phyloP scores from a whole-genome alignment of 148 eudicot species.

The Rhododendron griersonianum region DNA sequence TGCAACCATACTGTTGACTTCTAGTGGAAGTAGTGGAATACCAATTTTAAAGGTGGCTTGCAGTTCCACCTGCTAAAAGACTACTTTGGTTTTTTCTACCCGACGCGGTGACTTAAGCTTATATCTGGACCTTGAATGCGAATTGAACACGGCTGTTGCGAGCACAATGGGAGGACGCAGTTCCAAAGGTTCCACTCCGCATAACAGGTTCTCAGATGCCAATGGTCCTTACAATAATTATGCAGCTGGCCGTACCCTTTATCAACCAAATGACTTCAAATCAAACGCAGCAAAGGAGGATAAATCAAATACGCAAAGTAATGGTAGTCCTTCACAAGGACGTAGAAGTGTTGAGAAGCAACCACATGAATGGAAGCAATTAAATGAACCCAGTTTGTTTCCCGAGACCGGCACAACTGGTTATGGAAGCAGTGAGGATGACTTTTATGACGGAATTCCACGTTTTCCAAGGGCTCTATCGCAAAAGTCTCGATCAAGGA shows the following conservation, averaged over 20 bases:
- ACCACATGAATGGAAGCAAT: slow-evolving; percentile 15
- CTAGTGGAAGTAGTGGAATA: not conserved
- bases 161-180: slow-evolving; percentile 22
- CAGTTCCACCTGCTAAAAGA: not conserved
- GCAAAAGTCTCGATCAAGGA: slow-evolving; percentile 53
- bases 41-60: not conserved
- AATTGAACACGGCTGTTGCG: not conserved
- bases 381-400: slow-evolving; percentile 18
- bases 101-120: not conserved
- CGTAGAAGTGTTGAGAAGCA: slow-evolving; percentile 18
- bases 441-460: slow-evolving; percentile 89
- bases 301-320: slow-evolving; percentile 6
- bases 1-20: not conserved
- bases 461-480: slow-evolving; percentile 48
- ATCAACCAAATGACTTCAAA: slow-evolving; percentile 12
- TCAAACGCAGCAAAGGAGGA: slow-evolving; percentile 1
- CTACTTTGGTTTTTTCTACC: not conserved
- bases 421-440: slow-evolving; percentile 43
- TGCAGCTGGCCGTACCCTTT: slow-evolving; percentile 7
- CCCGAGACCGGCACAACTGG: slow-evolving; percentile 4
- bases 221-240: not conserved
- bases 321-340: slow-evolving; percentile 8
- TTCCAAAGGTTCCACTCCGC: slow-evolving; percentile 14
- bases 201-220: slow-evolving; percentile 16
- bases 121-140: not conserved